These are phyloP conservation scores for Thermothelomyces thermophilus DNA, from an alignment of 2,329 filamentous ascomycete species.

Conservation along the genomic window DNA sequence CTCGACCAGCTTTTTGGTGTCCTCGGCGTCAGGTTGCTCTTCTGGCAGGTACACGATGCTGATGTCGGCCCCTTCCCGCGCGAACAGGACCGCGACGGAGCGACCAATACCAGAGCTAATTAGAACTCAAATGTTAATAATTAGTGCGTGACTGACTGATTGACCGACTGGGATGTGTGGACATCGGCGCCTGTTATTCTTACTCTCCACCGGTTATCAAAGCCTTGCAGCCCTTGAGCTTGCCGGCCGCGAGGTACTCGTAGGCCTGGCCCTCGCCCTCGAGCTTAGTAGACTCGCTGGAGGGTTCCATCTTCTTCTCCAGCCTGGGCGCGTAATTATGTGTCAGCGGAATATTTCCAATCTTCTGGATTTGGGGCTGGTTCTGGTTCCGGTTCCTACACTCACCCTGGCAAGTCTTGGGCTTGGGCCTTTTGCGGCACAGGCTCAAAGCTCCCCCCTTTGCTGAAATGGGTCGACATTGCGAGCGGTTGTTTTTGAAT, in stretches of 20 bases:
- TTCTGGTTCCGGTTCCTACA: too few relatives aligned
- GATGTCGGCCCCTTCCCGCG: conserved; percentile 51
- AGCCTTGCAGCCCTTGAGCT: conserved; percentile 44
- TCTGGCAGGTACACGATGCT: conserved; percentile 50
- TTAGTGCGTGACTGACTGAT: too few relatives aligned
- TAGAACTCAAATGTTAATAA: too few relatives aligned
- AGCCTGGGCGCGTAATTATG: conserved; percentile 21
- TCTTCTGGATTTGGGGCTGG: too few relatives aligned
- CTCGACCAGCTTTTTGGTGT: conserved; percentile 47
- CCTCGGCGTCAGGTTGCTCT: conserved; percentile 49
- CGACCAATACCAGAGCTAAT: conserved; percentile 48
- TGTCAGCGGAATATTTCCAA: not conserved
- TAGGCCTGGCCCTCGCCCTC: conserved; percentile 33
- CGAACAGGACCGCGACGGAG: conserved; percentile 48
- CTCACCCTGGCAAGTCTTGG: conserved; percentile 33
- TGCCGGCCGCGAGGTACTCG: conserved; percentile 40
- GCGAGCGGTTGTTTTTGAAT: not conserved
- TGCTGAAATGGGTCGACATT: conserved; percentile 11
- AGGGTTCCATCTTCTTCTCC: conserved; percentile 35
- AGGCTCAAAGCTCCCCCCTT: conserved; percentile 31
- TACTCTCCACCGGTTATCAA: conserved; percentile 52
- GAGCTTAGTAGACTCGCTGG: conserved; percentile 36
- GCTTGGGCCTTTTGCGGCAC: conserved; percentile 29
- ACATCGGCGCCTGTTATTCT: too few relatives aligned
- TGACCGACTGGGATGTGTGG: too few relatives aligned